phyloP scores from a whole-genome alignment of 257 asterid species.

The Nicotiana benthamiana region DNA sequence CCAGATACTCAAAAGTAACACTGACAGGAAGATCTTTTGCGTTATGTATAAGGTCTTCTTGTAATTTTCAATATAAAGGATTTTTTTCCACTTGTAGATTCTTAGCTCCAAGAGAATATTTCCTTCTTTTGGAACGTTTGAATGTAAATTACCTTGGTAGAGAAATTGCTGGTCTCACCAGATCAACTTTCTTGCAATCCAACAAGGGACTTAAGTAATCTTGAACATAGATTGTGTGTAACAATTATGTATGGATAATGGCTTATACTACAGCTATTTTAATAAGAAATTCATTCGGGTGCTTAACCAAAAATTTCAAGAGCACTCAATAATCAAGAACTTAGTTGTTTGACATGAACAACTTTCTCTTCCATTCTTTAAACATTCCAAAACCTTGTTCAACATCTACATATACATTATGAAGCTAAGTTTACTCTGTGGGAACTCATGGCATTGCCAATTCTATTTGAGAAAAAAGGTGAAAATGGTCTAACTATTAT shows the following conservation, averaged over 20 bases:
- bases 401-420: neutral
- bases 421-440: neutral
- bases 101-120: slow-evolving; percentile 22
- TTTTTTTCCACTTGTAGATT: slow-evolving; percentile 21
- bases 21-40: neutral
- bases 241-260: neutral
- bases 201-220: neutral
- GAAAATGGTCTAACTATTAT: neutral
- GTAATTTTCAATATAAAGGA: neutral
- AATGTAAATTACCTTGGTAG: slow-evolving; percentile 1
- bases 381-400: neutral
- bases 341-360: neutral
- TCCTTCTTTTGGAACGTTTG: neutral
- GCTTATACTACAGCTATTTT: neutral
- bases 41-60: neutral
- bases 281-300: neutral
- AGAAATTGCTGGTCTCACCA: slow-evolving; percentile 5
- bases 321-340: neutral
- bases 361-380: neutral
- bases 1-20: neutral
- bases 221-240: neutral
- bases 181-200: neutral
- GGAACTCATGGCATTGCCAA: neutral
- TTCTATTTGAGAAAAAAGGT: neutral
- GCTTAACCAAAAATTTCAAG: neutral